phyloP scores from a whole-genome alignment of 306 rosid genomes.

The Carpinus fangiana region DNA sequence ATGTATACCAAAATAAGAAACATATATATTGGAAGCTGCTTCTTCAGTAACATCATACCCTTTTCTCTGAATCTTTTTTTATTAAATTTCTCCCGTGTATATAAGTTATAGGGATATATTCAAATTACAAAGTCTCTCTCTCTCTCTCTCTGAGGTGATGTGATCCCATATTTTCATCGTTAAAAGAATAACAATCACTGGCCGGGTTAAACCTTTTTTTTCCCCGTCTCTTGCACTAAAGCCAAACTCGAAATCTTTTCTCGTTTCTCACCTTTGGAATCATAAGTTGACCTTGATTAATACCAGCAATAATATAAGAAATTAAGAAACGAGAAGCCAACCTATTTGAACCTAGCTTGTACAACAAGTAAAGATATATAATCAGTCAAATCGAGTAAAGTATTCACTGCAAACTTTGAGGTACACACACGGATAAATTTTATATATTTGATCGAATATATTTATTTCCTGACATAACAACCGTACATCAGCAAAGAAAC shows the following conservation, averaged over 20 bases:
- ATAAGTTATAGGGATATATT: neutral
- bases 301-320: neutral
- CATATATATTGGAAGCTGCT: no score
- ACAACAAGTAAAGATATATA: neutral
- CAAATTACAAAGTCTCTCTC: neutral
- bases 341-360: neutral
- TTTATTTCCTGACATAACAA: no score
- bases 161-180: slow-evolving; percentile 3
- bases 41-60: no score
- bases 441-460: no score
- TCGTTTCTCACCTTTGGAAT: neutral
- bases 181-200: neutral
- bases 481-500: neutral
- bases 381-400: neutral
- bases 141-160: neutral
- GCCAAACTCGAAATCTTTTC: neutral
- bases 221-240: neutral
- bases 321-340: neutral
- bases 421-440: neutral
- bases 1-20: no score
- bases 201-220: neutral
- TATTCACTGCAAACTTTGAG: neutral
- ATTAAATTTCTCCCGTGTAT: no score
- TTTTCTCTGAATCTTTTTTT: no score
- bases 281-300: slow-evolving; percentile 9